Conservation (phyloP, 768 basidiomycete species). For the Hydnum rufescens region DNA sequence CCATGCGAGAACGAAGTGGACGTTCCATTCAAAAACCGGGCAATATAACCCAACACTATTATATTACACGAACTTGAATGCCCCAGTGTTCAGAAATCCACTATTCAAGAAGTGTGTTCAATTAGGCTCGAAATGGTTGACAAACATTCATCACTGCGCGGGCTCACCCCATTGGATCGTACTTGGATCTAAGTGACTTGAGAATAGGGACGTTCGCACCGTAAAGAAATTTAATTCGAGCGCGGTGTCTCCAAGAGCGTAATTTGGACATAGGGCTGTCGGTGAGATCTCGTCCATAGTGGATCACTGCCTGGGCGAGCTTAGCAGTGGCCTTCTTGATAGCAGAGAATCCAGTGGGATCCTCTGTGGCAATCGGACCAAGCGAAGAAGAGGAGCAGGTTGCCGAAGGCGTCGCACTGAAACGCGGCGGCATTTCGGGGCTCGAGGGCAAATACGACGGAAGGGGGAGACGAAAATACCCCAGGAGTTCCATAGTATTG, state of each 20-base stretch:
- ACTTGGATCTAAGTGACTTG: neutral
- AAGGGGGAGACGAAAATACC: neutral
- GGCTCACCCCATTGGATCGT: no score
- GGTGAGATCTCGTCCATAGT: constrained; percentile 11
- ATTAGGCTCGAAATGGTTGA: no score
- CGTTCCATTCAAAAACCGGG: no score
- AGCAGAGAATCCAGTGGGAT: neutral
- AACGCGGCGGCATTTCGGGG: neutral
- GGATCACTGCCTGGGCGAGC: constrained; percentile 15
- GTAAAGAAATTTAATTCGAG: neutral
- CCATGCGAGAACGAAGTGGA: no score
- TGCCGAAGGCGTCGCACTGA: neutral
- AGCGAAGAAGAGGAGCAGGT: neutral
- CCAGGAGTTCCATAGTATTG: neutral
- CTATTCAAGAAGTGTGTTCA: no score
- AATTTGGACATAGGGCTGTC: neutral
- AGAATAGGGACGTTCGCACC: neutral
- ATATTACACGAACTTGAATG: no score
- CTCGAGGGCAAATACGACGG: neutral
- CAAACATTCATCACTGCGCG: no score
- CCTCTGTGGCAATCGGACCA: neutral
- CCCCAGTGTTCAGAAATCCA: no score
- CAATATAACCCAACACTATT: no score
- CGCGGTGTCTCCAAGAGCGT: neutral
- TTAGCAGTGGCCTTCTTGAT: no score